Evolutionary conservation across 805 yeast genomes (phyloP), one percentile per base, ranked within the genome.

Genomic region (Spathaspora arborariae): DNA sequence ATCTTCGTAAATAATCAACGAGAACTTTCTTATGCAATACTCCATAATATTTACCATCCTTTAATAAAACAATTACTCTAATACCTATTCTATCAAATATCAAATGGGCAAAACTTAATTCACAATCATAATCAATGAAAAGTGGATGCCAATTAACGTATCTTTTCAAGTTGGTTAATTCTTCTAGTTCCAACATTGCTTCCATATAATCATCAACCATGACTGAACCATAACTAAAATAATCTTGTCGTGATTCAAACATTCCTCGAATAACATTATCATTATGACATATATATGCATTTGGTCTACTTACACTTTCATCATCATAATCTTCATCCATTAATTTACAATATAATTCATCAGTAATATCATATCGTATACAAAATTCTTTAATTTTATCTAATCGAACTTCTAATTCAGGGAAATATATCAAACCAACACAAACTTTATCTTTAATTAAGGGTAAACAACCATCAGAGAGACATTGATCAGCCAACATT

Each of bases 401-500:
- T 22, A 80, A 57, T n/a, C 75, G 73, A 48, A 70, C 67, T 48
- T 79, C 82, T 46, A 80, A 62, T 42, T 76, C 80, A 0, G 81
- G 75, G 21, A 73, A 78, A 26, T 77, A 73, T 4, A 80, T 50
- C 4, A 77, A 47, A 0, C 84, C 84, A 15, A 74, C 70, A 53
- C 60, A 67, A 34, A 45, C 57, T 49, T 50, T 44, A 37, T 62
- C 58, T 40, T 65, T 64, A n/a, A 76, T 55, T 5, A 80, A 58
- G 1, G 83, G 78, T 19, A 80, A 55, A 51, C 80, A 76, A 0
- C 82, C 83, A 58, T 80, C 84, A 19, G 76, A 56, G 41, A 77
- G 63, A 2, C 74, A 71, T 13, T 65, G 62, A 16, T 56, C 53
- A 35, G 75, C 80, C n/a, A 77, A 59, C 7, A 59, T 45, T 2